Evolutionary conservation across 2,329 filamentous ascomycete genomes (phyloP).

Genomic region (Penicillium sp.): DNA sequence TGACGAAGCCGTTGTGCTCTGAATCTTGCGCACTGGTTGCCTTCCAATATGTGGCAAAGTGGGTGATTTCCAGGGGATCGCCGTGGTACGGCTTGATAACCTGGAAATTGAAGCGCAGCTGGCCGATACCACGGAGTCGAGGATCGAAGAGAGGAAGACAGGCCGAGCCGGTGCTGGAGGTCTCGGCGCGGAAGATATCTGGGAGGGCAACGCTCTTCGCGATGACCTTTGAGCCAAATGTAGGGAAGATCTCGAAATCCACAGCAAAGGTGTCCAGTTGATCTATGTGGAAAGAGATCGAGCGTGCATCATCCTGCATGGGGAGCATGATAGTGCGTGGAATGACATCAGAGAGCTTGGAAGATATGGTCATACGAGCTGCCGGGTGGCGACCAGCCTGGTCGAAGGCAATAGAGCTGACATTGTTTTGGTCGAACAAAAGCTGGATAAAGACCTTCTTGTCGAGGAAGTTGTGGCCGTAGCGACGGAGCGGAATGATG

Average conservation of each 20-base stretch:
- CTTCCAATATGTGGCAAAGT: slow-evolving; percentile 99
- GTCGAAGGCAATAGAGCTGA: slow-evolving; percentile 86
- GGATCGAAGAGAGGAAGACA: slow-evolving; percentile 92
- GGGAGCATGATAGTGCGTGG: slow-evolving; percentile 94
- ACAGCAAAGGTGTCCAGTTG: slow-evolving; percentile 89
- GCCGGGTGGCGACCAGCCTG: slow-evolving; percentile 96
- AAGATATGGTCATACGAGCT: slow-evolving; percentile 91
- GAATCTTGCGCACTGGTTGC: slow-evolving; percentile 90
- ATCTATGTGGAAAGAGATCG: slow-evolving; percentile 95
- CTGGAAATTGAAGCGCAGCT: slow-evolving; percentile 91
- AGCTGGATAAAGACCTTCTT: slow-evolving; percentile 96
- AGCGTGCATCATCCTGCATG: slow-evolving; percentile 91
- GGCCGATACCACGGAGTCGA: slow-evolving; percentile 84
- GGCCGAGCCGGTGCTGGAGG: slow-evolving; percentile 75
- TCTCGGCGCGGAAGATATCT: slow-evolving; percentile 74
- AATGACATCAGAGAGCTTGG: slow-evolving; percentile 92
- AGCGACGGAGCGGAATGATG: slow-evolving; percentile 90
- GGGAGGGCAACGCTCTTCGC: slow-evolving; percentile 92
- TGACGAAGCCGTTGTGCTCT: slow-evolving; percentile 83
- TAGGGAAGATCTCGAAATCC: slow-evolving; percentile 96
- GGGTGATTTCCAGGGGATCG: slow-evolving; percentile 90
- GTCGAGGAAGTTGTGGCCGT: slow-evolving; percentile 97
- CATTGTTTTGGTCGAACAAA: slow-evolving; percentile 70
- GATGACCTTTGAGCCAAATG: slow-evolving; percentile 96
- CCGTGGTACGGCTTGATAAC: slow-evolving; percentile 96